Base-by-base conservation (phyloP, 2,329 filamentous ascomycete species). In the Conoideocrella luteorostrata region DNA sequence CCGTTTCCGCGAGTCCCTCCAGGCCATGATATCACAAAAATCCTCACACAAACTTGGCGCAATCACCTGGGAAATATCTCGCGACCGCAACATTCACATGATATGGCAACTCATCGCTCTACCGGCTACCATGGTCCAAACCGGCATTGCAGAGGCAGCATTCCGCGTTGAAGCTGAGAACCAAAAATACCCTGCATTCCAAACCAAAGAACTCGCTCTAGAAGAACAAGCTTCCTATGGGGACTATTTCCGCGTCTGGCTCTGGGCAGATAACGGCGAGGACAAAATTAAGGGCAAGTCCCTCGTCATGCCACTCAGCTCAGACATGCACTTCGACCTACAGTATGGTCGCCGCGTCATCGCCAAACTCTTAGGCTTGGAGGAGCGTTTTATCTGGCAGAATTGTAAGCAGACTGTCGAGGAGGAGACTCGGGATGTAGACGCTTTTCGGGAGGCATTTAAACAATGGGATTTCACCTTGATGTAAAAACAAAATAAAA, bases 71-170 rank as follows among this genome's bases (percentile, higher is more conserved):
- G 93, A 97, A 66, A 90, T 98, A 55, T 91, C 83, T 59, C 83
- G 89, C 40, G 74, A 73, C 4, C 77, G 78, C 41, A 88, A 93
- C 43, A 82, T 97, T 44, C 93, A 98, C 60, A 75, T 84, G 1
- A 91, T 97, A 58, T 96, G 90, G 93, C 94, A 98, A 64, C 85
- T 94, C 53, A 69, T 97, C 23, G 88, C 93, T 1, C 71, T 94
- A 1, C 78, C 85, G 0, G 70, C 76, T 0, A 74, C 84, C 9
- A 68, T 88, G 35, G 76, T 95, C 40, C 69, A 67, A 17, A 80
- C 80, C 37, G 86, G 86, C 0, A 71, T 95, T 2, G 86, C 95
- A 0, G 88, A 95, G 61, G 88, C 86, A 0, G 91, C 84, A 0
- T 96, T 98, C 68, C 83, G 84, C 42, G 86, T 94, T 2, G 82